A percentile compares a stretch with the other conserved stretches of the same genome.
phyloP scores from a whole-genome alignment of 129 eudicot species.

The Kitagawia praeruptora region DNA sequence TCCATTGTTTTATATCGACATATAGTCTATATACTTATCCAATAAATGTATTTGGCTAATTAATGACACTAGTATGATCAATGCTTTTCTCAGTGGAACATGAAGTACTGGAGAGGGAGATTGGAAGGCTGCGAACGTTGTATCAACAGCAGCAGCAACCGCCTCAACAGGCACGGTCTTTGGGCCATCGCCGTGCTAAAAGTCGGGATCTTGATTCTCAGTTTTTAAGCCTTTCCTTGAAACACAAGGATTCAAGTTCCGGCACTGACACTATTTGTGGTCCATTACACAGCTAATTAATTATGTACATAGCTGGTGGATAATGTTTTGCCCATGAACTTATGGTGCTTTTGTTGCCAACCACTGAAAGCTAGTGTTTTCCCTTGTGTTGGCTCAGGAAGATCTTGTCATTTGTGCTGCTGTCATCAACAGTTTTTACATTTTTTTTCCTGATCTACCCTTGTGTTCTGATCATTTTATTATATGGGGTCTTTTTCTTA shows the following conservation, averaged over 20 bases:
- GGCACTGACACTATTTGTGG: slow-evolving; percentile 43
- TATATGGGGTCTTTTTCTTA: slow-evolving; percentile 9
- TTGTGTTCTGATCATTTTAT: slow-evolving; percentile 12
- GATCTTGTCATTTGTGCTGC: slow-evolving; percentile 13
- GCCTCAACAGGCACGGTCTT: slow-evolving; percentile 25
- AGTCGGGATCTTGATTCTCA: slow-evolving; percentile 90
- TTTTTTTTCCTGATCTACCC: background rate
- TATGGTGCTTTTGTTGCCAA: background rate
- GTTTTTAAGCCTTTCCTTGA: slow-evolving; percentile 56
- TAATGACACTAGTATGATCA: slow-evolving; percentile 10
- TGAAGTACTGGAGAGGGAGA: slow-evolving; percentile 93
- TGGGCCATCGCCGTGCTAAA: slow-evolving; percentile 55
- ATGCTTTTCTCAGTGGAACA: slow-evolving; percentile 69
- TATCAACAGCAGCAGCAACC: slow-evolving; percentile 64
- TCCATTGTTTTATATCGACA: background rate
- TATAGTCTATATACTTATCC: too few species aligned
- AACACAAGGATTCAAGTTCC: slow-evolving; percentile 47
- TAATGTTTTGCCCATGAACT: slow-evolving; percentile 13
- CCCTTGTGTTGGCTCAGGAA: slow-evolving; percentile 16
- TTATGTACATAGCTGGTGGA: slow-evolving; percentile 9
- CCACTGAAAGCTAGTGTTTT: slow-evolving; percentile 13
- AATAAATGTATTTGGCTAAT: background rate
- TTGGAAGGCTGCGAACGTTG: slow-evolving; percentile 54
- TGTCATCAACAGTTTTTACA: background rate
- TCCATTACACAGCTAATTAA: slow-evolving; percentile 51